Conservation (phyloP, 306 rosid genomes). For the Astragalus membranaceus region DNA sequence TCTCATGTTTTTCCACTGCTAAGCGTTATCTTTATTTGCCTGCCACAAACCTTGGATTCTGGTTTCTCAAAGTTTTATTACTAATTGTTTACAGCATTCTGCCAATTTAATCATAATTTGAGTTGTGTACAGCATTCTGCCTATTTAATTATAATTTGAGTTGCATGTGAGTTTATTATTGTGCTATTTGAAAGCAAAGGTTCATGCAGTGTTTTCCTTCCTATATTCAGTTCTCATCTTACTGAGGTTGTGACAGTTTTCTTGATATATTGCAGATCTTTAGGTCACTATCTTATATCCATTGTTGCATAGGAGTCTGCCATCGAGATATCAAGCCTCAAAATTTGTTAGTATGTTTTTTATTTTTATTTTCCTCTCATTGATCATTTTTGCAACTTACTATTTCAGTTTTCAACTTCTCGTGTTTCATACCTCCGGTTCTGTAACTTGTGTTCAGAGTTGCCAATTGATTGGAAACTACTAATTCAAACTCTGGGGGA, state of each 20-base stretch:
- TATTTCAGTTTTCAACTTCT: not conserved
- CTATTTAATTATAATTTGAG: not conserved
- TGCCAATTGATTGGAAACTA: not conserved
- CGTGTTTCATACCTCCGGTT: not conserved
- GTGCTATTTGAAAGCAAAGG: not conserved
- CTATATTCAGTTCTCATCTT: not conserved
- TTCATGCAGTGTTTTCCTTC: not conserved
- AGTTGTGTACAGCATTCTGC: not conserved
- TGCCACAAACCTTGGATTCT: not conserved
- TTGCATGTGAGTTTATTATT: not conserved
- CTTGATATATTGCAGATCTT: constrained; percentile 54
- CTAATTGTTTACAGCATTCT: not conserved
- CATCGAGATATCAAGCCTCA: constrained; percentile 93
- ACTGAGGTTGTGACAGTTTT: not conserved
- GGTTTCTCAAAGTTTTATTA: constrained; percentile 3
- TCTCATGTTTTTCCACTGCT: not conserved
- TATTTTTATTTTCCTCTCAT: not conserved
- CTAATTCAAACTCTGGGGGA: not conserved
- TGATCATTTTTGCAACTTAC: not conserved
- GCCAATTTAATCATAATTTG: not conserved
- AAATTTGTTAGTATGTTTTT: constrained; percentile 58
- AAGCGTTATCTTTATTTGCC: not conserved
- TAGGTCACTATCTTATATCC: constrained; percentile 78
- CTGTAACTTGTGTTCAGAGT: not conserved
- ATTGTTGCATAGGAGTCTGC: constrained; percentile 81